phyloP scores from a whole-genome alignment of 768 basidiomycete species.

The Coprinopsis cinerea region DNA sequence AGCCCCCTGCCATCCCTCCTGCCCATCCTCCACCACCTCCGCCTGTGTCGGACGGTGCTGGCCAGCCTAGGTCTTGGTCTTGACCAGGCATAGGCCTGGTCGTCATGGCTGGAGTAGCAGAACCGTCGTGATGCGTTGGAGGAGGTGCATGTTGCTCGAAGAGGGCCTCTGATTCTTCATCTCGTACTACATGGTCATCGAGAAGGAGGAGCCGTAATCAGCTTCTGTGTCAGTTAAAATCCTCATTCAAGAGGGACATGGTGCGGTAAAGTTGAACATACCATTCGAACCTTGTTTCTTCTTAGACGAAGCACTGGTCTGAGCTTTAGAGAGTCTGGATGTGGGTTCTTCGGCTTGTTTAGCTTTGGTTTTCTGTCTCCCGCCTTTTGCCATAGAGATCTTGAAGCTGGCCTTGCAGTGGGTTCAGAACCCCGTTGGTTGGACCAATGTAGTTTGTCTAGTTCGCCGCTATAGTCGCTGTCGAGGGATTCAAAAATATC shows the following conservation, averaged over 20 bases:
- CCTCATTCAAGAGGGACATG: too few relatives aligned
- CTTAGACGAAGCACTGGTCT: not conserved
- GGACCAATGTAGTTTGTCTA: too few relatives aligned
- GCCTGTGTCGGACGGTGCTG: not conserved
- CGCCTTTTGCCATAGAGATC: conserved; percentile 7
- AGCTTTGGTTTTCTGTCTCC: conserved; percentile 4
- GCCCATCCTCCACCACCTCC: not conserved
- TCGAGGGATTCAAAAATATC: too few relatives aligned
- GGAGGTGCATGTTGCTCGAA: not conserved
- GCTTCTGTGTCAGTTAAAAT: too few relatives aligned
- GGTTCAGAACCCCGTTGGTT: too few relatives aligned
- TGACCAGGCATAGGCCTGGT: not conserved
- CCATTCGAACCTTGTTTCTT: not conserved
- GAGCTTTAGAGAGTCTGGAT: not conserved
- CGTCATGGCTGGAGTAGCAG: not conserved
- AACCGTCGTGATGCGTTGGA: not conserved
- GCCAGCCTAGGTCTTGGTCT: not conserved
- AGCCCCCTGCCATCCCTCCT: not conserved
- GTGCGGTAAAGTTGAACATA: too few relatives aligned
- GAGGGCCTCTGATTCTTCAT: not conserved
- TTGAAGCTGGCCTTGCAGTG: too few relatives aligned
- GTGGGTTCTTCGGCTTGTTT: conserved; percentile 7
- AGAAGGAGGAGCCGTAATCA: too few relatives aligned
- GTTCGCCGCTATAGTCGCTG: too few relatives aligned
- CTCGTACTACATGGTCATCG: not conserved